Evolutionary conservation across 2,329 filamentous ascomycete genomes (phyloP), one percentile per base, ranked within the genome.

Genomic region (Colletotrichum siamense): DNA sequence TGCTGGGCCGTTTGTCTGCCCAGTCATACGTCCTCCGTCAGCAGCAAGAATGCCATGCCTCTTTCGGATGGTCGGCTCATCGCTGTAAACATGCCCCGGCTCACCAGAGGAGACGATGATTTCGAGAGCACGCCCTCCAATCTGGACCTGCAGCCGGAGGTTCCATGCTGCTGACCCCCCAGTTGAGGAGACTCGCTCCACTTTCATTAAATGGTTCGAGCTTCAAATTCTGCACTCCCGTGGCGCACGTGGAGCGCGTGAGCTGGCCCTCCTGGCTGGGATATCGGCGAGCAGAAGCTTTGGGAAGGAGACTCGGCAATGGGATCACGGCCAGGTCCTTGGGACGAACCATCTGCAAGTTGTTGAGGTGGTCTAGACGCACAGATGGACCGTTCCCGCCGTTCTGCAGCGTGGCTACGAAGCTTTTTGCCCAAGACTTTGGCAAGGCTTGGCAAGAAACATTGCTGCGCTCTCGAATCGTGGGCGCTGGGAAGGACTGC

Each of bases 101-200:
- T 67, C 61, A 59, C 9, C 55, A 28, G 73, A 64, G 64, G 49
- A 69, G 64, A 66, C 73, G 36, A 63, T 61, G 73, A 73, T 64
- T 32, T 61, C 39, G 24, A 61, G 32, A 52, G 18, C 18, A 34
- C 6, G 30, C 52, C 57, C 57, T 73, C 30, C 39, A 73, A 73
- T 65, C 73, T 52, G n/a, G 12, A 57, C 24, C 8, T 71, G 57
- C 26, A 69, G 44, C 39, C 57, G 69, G 73, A 68, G 44, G 18
- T 32, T 65, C 44, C 44, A 52, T 52, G 44, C 44, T 52, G 44
- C 44, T 52, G n/a, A 52, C 28, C 28, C 69, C 55, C 69, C 32
- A 13, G 63, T 16, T 32, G 62, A 76, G 44, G 30, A 44, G 30
- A 26, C 30, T 7, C n/a, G 57, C 55, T 59, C 52, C 59, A 68